Conservation (phyloP, 345 rosid genomes). For the Populus davidiana region DNA sequence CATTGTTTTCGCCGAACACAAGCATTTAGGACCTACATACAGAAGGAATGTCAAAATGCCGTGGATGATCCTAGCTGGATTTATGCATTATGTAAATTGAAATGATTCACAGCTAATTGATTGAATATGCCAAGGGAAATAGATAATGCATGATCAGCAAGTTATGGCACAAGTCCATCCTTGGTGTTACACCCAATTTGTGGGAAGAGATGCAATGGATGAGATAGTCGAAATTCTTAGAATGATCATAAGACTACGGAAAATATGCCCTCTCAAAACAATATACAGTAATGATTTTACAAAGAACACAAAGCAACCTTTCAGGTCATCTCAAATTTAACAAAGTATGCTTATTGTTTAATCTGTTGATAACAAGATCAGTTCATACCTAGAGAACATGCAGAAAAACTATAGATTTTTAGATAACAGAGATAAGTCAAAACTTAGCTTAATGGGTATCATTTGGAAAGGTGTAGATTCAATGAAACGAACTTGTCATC, state of each 20-base stretch:
- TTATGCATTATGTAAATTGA: too few relatives aligned
- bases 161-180: background rate
- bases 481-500: background rate
- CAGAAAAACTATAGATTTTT: background rate
- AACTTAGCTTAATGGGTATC: background rate
- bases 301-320: background rate
- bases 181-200: background rate
- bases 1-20: constrained; percentile 76
- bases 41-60: constrained; percentile 7
- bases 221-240: too few relatives aligned
- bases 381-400: too few relatives aligned
- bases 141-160: background rate
- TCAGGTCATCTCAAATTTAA: background rate
- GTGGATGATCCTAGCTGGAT: background rate
- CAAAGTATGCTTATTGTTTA: too few relatives aligned
- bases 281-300: background rate
- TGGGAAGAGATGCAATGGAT: background rate
- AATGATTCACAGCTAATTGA: too few relatives aligned
- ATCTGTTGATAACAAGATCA: too few relatives aligned
- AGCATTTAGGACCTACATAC: constrained; percentile 76
- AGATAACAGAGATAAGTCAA: background rate
- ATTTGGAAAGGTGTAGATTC: background rate
- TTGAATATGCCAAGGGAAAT: background rate
- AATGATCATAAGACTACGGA: background rate
- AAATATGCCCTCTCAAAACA: background rate